Conservation (phyloP, 345 rosid genomes). For the Cardiospermum halicacabum region DNA sequence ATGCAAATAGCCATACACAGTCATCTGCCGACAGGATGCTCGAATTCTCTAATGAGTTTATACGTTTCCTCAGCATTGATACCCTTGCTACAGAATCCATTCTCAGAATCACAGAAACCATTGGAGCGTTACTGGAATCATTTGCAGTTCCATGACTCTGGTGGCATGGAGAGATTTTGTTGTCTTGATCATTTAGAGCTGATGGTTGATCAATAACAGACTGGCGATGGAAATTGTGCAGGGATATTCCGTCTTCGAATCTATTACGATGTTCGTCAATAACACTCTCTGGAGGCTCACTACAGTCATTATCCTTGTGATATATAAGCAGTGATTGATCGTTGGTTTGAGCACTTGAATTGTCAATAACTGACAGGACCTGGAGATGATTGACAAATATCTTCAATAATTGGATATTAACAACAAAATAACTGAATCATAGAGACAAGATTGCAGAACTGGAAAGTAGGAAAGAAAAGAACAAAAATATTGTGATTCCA, state of each 20-base stretch:
- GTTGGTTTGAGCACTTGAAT: slow-evolving; percentile 16
- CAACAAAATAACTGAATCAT: background rate
- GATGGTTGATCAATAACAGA: slow-evolving; percentile 1
- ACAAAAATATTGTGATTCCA: no score
- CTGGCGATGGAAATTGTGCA: background rate
- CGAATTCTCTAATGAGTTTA: slow-evolving; percentile 40
- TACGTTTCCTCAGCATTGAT: slow-evolving; percentile 57
- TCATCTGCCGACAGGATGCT: slow-evolving; percentile 37
- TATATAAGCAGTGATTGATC: background rate
- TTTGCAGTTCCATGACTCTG: slow-evolving; percentile 16
- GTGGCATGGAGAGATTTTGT: background rate
- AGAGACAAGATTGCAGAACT: no score
- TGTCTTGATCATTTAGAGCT: background rate
- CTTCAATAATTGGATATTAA: background rate
- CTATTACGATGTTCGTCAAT: slow-evolving; percentile 26
- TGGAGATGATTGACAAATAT: slow-evolving; percentile 24
- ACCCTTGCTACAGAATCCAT: slow-evolving; percentile 72
- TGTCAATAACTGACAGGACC: slow-evolving; percentile 35
- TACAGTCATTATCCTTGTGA: slow-evolving; percentile 18
- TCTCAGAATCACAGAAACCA: slow-evolving; percentile 42
- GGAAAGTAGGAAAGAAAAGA: no score
- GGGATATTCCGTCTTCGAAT: slow-evolving; percentile 11
- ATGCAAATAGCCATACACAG: slow-evolving; percentile 67
- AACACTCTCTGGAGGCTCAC: slow-evolving; percentile 20
- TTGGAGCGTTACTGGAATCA: slow-evolving; percentile 27